Base-by-base conservation (phyloP, 352 stramenopile genomes). In the Phytophthora ohioensis region DNA sequence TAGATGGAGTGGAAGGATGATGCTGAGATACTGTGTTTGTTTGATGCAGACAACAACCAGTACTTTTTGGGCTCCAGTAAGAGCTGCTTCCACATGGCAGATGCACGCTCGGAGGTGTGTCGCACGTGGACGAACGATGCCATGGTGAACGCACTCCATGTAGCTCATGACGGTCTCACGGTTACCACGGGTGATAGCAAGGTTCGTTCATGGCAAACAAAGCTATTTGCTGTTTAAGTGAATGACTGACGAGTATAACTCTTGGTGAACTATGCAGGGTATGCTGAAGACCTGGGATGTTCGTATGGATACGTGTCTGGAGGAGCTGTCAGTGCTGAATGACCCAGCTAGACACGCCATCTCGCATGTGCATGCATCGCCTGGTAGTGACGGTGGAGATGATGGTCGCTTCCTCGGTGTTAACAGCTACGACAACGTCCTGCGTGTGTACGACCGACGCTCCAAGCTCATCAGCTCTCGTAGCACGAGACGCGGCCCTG, bases 351-450 rank as follows among this genome's bases (percentile, higher is more conserved):
- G 76, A 57, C 89, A 96, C 57, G 86, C 89, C 6, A 96, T 96
- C 58, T 93, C 85, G 32, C 89, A 96, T 47, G 73, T 95, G 30
- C 89, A 95, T 47, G 89, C 86, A 11, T 96, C 89, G 6, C 88
- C 88, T 15, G 81, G 78, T 2, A 82, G 78, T 48, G 88, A 94
- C 32, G 85, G 82, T 6, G 64, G 76, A 7, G 87, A 97, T 55
- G 87, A 94, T 39, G 87, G 89, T 0, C 86, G 88, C 13, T 94
- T 96, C 73, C 74, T 97, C 27, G 88, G 85, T 0, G 86, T 83
- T 6, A 97, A 97, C 74, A 94, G 88, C 71, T 97, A 97, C 58
- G 88, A 97, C 81, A 97, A 97, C 60, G 84, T 97, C 21, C 49
- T 97, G 57, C 90, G 90, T 63, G 88, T 97, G 34, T 97, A 97